Base-by-base conservation (phyloP, 148 eudicot species). In the Cornus suecica region DNA sequence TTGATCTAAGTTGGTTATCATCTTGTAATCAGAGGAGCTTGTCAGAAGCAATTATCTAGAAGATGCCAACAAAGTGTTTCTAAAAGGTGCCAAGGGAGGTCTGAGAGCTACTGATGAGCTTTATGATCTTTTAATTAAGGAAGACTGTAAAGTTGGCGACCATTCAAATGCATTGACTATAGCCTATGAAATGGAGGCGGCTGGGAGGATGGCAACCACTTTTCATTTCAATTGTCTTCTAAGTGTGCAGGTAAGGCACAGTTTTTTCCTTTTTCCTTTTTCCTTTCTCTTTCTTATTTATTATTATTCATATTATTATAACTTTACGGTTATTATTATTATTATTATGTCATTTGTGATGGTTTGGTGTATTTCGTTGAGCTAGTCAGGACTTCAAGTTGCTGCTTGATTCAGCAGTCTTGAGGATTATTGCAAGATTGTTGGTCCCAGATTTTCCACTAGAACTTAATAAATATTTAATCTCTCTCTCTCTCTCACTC, bases 151-250 rank as follows among this genome's bases (percentile, higher is more conserved):
- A 89, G 92, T 77, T 58, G 97, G 99, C 56, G 99, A 92, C 85
- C 99, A 94, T 79, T 87, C 94, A 27, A 94, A 92, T 86, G 97
- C 99, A 26, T 85, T 94, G 63, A 91, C 99, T 69, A 88, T 94
- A 71, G 94, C 99, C 70, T 91, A 92, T 75, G 94, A 89, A 86
- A 94, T 94, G 99, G 99, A 94, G 83, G 94, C 92, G n/a, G 92
- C 93, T 74, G 99, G 99, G 74, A 83, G 99, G 78, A 87, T 88
- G 92, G 99, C 99, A 69, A 92, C 99, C 27, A 94, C 99, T 34
- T 92, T 86, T 62, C 99, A 94, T 84, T 94, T 92, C 81, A 94
- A 94, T 85, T 94, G 99, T 84, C 99, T 94, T 76, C 75, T 94
- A 68, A 94, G 99, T 61, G 94, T 91, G 69, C 99, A 94, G 97